phyloP scores from a whole-genome alignment of 2,329 filamentous ascomycete genomes.

The Podosphaera leucotricha region DNA sequence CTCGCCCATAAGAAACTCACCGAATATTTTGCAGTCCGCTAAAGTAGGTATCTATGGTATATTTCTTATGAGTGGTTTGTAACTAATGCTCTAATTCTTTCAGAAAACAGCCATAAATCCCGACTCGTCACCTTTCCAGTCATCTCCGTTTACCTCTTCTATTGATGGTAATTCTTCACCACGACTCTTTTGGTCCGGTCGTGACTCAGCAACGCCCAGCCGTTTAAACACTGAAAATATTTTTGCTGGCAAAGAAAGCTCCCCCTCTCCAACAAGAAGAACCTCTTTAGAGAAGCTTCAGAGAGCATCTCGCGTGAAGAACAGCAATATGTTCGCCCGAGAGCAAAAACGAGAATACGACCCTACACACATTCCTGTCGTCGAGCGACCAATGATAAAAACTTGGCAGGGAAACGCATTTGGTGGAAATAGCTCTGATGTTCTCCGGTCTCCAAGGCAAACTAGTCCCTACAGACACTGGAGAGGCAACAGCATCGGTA shows the following conservation, averaged over 20 bases:
- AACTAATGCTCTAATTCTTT: conserved; percentile 10
- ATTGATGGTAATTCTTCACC: conserved; percentile 41
- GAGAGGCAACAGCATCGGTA: conserved; percentile 34
- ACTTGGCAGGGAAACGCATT: conserved; percentile 49
- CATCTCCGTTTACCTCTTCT: conserved; percentile 41
- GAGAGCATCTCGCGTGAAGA: conserved; percentile 84
- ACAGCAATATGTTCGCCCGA: conserved; percentile 88
- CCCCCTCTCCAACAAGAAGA: conserved; percentile 47
- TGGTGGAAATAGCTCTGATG: conserved; percentile 30
- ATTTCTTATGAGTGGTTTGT: conserved; percentile 2
- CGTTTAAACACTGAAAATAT: conserved; percentile 47
- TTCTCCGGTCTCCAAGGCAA: conserved; percentile 27
- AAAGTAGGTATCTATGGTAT: conserved; percentile 32
- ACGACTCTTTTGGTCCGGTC: conserved; percentile 71
- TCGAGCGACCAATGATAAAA: conserved; percentile 63
- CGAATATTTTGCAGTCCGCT: conserved; percentile 63
- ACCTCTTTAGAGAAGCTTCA: conserved; percentile 91
- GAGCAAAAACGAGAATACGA: conserved; percentile 89
- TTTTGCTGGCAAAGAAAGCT: conserved; percentile 30
- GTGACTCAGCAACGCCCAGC: conserved; percentile 42
- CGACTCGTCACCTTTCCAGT: conserved; percentile 67
- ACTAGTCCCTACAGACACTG: conserved; percentile 21
- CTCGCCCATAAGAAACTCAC: conserved; percentile 73
- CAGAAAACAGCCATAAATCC: conserved; percentile 45
- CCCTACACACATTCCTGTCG: conserved; percentile 47